phyloP scores from a whole-genome alignment of 495 filamentous ascomycete species.

The Tuber indicum region DNA sequence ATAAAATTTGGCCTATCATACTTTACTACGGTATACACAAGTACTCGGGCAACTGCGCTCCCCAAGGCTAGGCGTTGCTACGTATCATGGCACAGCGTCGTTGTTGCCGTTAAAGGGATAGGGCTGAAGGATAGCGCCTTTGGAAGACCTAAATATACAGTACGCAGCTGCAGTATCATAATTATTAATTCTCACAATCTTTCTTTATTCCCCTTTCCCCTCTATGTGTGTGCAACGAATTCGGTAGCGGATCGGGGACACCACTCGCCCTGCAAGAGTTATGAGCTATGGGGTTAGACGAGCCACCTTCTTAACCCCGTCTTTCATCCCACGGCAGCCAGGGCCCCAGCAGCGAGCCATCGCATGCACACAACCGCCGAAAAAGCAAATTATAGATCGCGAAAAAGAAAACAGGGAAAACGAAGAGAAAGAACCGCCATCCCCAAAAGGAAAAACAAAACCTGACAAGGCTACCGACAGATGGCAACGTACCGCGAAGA shows the following conservation, averaged over 20 bases:
- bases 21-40: background rate
- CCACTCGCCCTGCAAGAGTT: background rate
- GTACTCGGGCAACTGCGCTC: background rate
- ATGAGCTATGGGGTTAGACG: background rate
- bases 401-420: conserved; percentile 8
- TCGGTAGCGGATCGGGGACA: background rate
- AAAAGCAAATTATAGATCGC: conserved; percentile 20
- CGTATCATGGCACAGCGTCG: background rate
- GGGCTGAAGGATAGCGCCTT: background rate
- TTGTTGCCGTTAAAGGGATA: background rate
- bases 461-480: conserved; percentile 2
- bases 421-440: background rate
- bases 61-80: background rate
- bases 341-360: background rate
- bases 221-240: background rate
- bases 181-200: background rate
- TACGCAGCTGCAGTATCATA: background rate
- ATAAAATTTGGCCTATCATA: background rate
- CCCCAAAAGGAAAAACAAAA: conserved; percentile 3
- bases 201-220: background rate
- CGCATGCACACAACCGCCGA: conserved; percentile 8
- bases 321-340: background rate
- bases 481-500: background rate
- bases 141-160: background rate
- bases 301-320: background rate